Evolutionary conservation across 192 early-diverging fungal species (phyloP).

Genomic region (Gonapodya prolifera): DNA sequence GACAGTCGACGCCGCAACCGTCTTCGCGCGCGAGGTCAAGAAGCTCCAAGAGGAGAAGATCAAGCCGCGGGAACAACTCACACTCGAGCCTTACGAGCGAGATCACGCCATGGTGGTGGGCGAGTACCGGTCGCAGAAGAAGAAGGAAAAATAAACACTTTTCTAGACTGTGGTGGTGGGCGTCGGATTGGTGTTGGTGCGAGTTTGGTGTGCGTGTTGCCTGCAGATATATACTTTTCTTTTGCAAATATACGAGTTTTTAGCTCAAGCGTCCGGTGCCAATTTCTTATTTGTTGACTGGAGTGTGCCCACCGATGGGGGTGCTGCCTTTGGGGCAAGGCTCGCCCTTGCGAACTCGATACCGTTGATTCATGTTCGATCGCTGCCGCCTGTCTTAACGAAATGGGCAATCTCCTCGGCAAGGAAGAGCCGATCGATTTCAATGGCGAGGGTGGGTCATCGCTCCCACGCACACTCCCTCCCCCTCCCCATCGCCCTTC

Average conservation of each 20-base stretch:
- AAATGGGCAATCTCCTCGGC: neutral
- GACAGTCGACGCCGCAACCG: constrained; percentile 88
- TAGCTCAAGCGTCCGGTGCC: too few species aligned
- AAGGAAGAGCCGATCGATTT: neutral
- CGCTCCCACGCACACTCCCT: neutral
- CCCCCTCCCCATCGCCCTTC: too few species aligned
- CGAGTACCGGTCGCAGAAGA: constrained; percentile 18
- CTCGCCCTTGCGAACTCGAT: neutral
- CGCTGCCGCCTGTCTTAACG: neutral
- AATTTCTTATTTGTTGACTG: too few species aligned
- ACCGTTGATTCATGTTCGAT: neutral
- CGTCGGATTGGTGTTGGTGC: too few species aligned
- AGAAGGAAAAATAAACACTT: neutral
- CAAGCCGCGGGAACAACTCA: constrained; percentile 82
- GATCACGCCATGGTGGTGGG: constrained; percentile 97
- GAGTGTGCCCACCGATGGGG: too few species aligned
- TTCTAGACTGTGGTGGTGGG: neutral
- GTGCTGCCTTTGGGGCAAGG: too few species aligned
- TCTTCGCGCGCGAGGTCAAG: constrained; percentile 94
- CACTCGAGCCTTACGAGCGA: constrained; percentile 95
- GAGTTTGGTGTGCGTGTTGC: too few species aligned
- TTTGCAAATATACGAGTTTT: too few species aligned
- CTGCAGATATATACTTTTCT: too few species aligned
- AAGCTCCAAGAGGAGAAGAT: constrained; percentile 81
- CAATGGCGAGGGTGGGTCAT: neutral